Evolutionary conservation across 352 stramenopile genomes (phyloP).

Genomic region (Aphanomyces astaci): DNA sequence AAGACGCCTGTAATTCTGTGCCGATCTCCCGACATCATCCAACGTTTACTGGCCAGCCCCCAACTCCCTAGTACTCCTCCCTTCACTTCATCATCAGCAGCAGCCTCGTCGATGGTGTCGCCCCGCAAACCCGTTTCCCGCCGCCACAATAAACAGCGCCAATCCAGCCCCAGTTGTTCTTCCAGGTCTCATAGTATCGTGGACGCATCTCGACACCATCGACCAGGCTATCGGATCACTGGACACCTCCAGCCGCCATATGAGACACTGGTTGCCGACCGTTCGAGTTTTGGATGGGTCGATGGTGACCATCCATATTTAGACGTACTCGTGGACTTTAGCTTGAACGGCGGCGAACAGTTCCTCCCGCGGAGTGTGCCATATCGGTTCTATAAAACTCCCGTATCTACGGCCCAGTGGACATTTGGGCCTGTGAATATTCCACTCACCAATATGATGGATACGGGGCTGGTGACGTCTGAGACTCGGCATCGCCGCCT

Average conservation of each 20-base stretch:
- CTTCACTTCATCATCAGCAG: too few relatives aligned
- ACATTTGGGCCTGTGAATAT: conserved; percentile 8
- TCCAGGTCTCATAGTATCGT: too few relatives aligned
- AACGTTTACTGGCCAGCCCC: too few relatives aligned
- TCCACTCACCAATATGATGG: neutral
- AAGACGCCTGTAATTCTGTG: conserved; percentile 12
- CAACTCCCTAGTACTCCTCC: too few relatives aligned
- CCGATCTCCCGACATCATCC: neutral
- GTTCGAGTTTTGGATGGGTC: neutral
- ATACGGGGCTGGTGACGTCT: neutral
- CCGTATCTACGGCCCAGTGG: neutral
- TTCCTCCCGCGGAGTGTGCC: conserved; percentile 5
- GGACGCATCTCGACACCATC: neutral
- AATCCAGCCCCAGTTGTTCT: too few relatives aligned
- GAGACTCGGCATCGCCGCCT: neutral
- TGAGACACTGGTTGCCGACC: conserved; percentile 7
- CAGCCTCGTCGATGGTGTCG: too few relatives aligned
- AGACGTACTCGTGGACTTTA: conserved; percentile 19
- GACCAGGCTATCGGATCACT: neutral
- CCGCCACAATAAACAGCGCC: too few relatives aligned
- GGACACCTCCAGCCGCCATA: neutral
- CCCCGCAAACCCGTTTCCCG: too few relatives aligned
- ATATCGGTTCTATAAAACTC: conserved; percentile 12
- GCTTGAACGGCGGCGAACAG: conserved; percentile 21
- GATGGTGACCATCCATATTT: conserved; percentile 4